Evolutionary conservation across 208 protist species (phyloP).

Genomic region (Tetramitus jugosus): DNA sequence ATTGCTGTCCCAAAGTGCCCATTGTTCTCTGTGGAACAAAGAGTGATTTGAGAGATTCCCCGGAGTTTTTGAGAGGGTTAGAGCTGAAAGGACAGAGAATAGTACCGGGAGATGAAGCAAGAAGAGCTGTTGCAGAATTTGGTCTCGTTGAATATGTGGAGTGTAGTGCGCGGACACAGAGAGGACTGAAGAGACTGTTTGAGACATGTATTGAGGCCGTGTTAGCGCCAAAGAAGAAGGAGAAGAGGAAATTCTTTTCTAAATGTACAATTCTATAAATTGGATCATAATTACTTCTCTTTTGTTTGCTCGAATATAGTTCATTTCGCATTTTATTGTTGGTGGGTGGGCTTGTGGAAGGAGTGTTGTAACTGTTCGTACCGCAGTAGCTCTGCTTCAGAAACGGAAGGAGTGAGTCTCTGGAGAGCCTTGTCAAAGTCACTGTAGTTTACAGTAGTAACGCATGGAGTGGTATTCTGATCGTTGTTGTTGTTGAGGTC

Average conservation of each 20-base stretch:
- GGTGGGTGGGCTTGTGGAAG: too few relatives aligned
- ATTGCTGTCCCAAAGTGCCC: conserved; percentile 56
- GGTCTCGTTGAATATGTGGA: conserved; percentile 68
- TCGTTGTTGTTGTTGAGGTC: neutral
- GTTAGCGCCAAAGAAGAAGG: neutral
- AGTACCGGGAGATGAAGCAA: conserved; percentile 45
- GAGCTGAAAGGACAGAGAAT: conserved; percentile 36
- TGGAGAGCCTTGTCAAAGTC: neutral
- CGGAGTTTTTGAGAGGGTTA: conserved; percentile 31
- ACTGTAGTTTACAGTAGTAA: neutral
- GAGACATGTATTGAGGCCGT: neutral
- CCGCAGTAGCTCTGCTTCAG: neutral
- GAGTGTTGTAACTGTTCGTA: conserved; percentile 15
- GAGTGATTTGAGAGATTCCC: conserved; percentile 62
- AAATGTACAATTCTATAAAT: too few relatives aligned
- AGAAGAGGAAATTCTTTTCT: too few relatives aligned
- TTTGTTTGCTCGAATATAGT: too few relatives aligned
- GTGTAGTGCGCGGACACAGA: conserved; percentile 66
- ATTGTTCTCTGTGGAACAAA: too few relatives aligned
- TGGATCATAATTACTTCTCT: too few relatives aligned
- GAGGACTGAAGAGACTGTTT: neutral
- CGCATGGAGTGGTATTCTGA: neutral
- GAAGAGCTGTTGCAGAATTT: conserved; percentile 55
- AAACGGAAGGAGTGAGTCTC: conserved; percentile 15
- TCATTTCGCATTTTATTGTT: too few relatives aligned